phyloP scores from a whole-genome alignment of 768 basidiomycete species.

The Pleurotus tuoliensis region DNA sequence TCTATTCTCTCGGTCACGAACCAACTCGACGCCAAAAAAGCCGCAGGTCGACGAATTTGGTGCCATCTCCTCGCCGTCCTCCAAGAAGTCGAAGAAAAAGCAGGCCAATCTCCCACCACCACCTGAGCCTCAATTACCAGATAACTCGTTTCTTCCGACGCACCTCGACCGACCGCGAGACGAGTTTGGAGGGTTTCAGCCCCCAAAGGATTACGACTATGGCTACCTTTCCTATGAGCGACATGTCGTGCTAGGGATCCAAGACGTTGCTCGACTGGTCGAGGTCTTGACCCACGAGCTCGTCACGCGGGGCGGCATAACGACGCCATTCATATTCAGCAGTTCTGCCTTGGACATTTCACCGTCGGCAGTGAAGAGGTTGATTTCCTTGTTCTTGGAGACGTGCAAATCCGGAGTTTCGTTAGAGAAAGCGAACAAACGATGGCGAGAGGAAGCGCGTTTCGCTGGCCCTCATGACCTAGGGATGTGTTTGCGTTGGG shows the following conservation, averaged over 20 bases:
- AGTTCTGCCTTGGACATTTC: slow-evolving; percentile 84
- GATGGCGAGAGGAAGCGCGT: slow-evolving; percentile 76
- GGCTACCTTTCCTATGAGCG: slow-evolving; percentile 72
- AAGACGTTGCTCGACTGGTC: slow-evolving; percentile 70
- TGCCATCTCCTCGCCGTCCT: slow-evolving; percentile 6
- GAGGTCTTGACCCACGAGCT: slow-evolving; percentile 68
- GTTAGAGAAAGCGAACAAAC: slow-evolving; percentile 41
- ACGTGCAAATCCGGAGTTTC: slow-evolving; percentile 40
- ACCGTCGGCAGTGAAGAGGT: slow-evolving; percentile 63
- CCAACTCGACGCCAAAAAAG: slow-evolving; percentile 10
- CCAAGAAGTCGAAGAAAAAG: slow-evolving; percentile 5
- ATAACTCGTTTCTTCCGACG: slow-evolving; percentile 52
- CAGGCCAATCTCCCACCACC: slow-evolving; percentile 14
- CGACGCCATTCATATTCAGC: slow-evolving; percentile 90
- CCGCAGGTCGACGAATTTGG: slow-evolving; percentile 9
- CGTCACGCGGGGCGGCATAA: slow-evolving; percentile 69
- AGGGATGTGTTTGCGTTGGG: slow-evolving; percentile 93
- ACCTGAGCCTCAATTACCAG: slow-evolving; percentile 36
- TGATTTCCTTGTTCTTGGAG: slow-evolving; percentile 79
- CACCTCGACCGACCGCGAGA: slow-evolving; percentile 44
- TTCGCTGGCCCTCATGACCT: slow-evolving; percentile 87
- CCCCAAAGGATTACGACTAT: slow-evolving; percentile 46
- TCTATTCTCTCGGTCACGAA: slow-evolving; percentile 13
- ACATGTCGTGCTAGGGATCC: slow-evolving; percentile 73
- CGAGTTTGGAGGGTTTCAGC: slow-evolving; percentile 32